These are phyloP conservation scores for Phoma sp. DNA, from an alignment of 2,329 filamentous ascomycete species.

Conservation along the genomic window DNA sequence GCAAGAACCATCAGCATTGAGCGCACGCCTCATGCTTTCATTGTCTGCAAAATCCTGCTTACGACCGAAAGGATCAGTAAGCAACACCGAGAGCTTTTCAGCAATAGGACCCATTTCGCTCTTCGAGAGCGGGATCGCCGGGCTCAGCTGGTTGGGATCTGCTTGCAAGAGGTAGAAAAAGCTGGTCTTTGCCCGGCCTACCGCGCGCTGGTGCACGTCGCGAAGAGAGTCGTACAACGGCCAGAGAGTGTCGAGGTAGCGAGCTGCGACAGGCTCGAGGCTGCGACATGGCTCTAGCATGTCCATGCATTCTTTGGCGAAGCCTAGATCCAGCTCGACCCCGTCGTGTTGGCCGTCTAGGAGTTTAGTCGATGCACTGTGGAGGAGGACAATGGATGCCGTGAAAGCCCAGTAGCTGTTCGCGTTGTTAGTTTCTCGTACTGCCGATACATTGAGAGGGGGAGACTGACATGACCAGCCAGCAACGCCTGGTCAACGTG, in stretches of 20 bases:
- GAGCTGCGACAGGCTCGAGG: conserved; percentile 43
- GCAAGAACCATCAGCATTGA: conserved; percentile 42
- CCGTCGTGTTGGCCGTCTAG: conserved; percentile 38
- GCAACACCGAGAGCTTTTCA: conserved; percentile 41
- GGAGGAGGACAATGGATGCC: conserved; percentile 44
- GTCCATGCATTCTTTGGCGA: conserved; percentile 45
- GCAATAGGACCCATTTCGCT: conserved; percentile 45
- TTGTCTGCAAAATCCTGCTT: conserved; percentile 32
- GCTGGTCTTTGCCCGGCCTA: conserved; percentile 43
- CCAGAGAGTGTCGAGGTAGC: conserved; percentile 42
- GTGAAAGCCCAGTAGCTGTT: conserved; percentile 47
- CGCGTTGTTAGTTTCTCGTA: not conserved
- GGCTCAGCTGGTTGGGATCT: conserved; percentile 33
- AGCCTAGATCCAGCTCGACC: conserved; percentile 42
- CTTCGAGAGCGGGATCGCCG: conserved; percentile 39
- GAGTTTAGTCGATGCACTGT: conserved; percentile 43
- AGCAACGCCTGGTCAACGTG: conserved; percentile 46
- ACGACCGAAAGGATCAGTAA: conserved; percentile 47
- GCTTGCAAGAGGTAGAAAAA: conserved; percentile 42
- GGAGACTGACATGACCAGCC: conserved; percentile 46
- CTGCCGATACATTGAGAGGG: too few species aligned
- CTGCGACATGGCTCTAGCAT: conserved; percentile 41
- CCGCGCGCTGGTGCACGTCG: conserved; percentile 40
- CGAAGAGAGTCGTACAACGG: conserved; percentile 44
- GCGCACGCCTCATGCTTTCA: conserved; percentile 36